These are phyloP conservation scores for Dryadomyces quercivorus DNA, from an alignment of 2,329 filamentous ascomycete genomes.

Conservation along the genomic window DNA sequence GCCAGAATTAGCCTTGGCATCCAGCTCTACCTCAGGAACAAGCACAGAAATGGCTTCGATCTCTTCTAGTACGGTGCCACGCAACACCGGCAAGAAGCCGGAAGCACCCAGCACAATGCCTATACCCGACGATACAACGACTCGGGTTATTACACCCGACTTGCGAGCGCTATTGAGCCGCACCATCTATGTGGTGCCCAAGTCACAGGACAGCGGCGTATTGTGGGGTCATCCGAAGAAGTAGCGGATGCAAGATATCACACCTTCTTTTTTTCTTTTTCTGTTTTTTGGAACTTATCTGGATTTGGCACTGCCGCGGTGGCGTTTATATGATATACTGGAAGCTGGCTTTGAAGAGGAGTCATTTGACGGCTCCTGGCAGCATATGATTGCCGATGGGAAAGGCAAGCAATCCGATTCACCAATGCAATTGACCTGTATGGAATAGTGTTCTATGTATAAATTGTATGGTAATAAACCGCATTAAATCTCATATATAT, in stretches of 20 bases:
- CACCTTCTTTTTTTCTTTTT: too few species aligned
- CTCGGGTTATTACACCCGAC: constrained; percentile 44
- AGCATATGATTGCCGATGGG: too few species aligned
- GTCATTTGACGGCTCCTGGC: too few species aligned
- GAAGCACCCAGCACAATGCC: constrained; percentile 2
- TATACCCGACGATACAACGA: background rate
- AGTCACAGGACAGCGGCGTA: constrained; percentile 4
- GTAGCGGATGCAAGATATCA: background rate
- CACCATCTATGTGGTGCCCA: constrained; percentile 24
- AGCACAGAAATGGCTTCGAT: constrained; percentile 2
- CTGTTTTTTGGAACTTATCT: background rate
- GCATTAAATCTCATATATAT: too few species aligned
- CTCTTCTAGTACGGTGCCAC: background rate
- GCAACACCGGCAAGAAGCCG: constrained; percentile 4
- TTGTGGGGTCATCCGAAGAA: constrained; percentile 10
- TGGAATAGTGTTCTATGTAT: too few species aligned
- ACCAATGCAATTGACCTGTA: too few species aligned
- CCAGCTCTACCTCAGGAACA: background rate
- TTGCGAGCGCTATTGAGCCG: constrained; percentile 39
- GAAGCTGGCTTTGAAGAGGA: too few species aligned
- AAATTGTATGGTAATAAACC: too few species aligned
- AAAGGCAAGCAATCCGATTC: too few species aligned
- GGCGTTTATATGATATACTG: background rate
- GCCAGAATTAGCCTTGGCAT: background rate
- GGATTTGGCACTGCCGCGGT: background rate